Evolutionary conservation across 306 rosid genomes (phyloP), one percentile per base, ranked within the genome.

Genomic region (Prunus padus): DNA sequence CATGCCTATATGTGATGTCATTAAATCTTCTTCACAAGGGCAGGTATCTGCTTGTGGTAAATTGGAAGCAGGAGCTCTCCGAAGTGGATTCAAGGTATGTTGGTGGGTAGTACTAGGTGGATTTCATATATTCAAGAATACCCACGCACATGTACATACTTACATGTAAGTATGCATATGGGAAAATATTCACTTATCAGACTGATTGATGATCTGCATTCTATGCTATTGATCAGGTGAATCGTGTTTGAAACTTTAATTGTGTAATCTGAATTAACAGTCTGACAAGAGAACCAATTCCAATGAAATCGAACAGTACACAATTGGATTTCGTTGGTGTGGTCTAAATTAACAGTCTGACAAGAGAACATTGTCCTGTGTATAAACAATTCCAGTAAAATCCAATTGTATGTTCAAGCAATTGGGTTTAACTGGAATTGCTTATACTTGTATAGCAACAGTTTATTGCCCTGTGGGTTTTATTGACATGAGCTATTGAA

Each of bases 11-110:
- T 95, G 99, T 65, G 99, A 95, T 78, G 92, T 88, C 70, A 79
- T 92, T 71, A 90, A 86, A 82, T 84, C 87, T 69, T 65, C 89
- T 61, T 76, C 88, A 30, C 82, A 87, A 45, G 97, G 97, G 30
- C 97, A 89, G 82, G 91, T 89, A 54, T 90, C 96, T 79, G 98
- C 97, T 71, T 85, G 89, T 81, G 99, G 99, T 76, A 95, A 95
- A 83, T 79, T 95, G 81, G 99, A 90, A 88, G 92, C 99, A 45
- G 99, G 99, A 77, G 99, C 99, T 84, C 90, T 95, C 86, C 86
- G 87, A 37, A 84, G 64, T 82, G 99, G 99, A 80, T 85, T 88
- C 22, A 95, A 92, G 97, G 99, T 95, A 87, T 49, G 54, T 55
- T 51, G 72, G 74, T 16, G 22, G 66, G 30, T 40, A 59, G 47